Conservation (phyloP, 1,284 basidiomycete genomes). For the Vanrija sp. region DNA sequence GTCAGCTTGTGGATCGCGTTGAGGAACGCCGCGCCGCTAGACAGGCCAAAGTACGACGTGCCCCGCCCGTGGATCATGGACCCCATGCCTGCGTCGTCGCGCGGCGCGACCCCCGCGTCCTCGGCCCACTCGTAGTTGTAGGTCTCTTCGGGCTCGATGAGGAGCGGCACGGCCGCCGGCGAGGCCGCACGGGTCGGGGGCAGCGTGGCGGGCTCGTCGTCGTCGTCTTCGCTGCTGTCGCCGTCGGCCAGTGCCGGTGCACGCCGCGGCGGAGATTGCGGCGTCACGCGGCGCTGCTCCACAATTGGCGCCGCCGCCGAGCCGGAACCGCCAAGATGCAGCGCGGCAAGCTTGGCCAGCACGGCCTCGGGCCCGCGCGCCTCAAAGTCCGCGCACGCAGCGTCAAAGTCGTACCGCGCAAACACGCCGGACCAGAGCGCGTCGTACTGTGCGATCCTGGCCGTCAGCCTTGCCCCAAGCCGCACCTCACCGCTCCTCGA, state of each 20-base stretch:
- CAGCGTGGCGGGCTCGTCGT: too few species aligned
- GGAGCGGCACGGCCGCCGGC: not conserved
- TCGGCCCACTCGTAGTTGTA: conserved; percentile 14
- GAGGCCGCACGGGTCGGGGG: too few species aligned
- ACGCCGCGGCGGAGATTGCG: not conserved
- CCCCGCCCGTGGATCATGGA: conserved; percentile 8
- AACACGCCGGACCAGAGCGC: too few species aligned
- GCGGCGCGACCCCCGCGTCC: not conserved
- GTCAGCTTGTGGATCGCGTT: conserved; percentile 18
- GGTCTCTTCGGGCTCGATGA: not conserved
- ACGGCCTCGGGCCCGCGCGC: not conserved
- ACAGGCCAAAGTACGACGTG: conserved; percentile 21
- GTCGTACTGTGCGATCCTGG: not conserved
- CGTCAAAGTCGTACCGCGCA: not conserved
- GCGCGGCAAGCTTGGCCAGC: not conserved
- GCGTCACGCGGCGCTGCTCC: not conserved
- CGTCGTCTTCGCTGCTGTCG: not conserved
- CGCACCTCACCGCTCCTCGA: conserved; percentile 21
- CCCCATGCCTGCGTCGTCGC: conserved; percentile 10
- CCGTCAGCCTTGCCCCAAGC: too few species aligned
- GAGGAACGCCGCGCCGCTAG: conserved; percentile 18
- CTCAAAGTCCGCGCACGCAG: not conserved
- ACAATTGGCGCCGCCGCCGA: not conserved
- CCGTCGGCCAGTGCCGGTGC: too few species aligned
- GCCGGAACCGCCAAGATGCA: not conserved